phyloP scores from a whole-genome alignment of 768 basidiomycete species.

The Ramaria rubella region DNA sequence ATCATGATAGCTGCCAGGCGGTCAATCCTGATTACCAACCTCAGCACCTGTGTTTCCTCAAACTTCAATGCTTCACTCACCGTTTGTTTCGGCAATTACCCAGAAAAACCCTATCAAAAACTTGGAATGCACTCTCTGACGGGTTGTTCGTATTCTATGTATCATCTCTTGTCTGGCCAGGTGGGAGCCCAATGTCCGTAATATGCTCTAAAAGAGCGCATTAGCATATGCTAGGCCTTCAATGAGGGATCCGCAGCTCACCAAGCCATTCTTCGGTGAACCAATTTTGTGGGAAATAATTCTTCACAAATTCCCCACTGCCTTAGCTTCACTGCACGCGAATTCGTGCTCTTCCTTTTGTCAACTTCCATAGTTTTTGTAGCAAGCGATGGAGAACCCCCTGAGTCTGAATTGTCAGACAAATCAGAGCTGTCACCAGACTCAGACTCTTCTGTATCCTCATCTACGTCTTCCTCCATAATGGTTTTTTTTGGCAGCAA shows the following conservation, averaged over 20 bases:
- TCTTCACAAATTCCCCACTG: background rate
- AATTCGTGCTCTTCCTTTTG: background rate
- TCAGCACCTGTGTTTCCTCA: background rate
- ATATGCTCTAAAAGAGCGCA: background rate
- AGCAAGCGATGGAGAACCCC: too few relatives aligned
- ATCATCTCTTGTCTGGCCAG: slow-evolving; percentile 6
- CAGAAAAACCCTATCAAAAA: slow-evolving; percentile 14
- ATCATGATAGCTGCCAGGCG: background rate
- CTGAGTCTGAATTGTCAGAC: background rate
- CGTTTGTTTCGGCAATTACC: background rate
- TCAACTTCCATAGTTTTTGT: too few relatives aligned
- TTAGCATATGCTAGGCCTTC: background rate
- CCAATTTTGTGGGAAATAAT: slow-evolving; percentile 15
- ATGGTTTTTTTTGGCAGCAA: background rate
- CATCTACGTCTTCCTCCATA: background rate
- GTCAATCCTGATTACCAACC: background rate
- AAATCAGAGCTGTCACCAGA: too few relatives aligned
- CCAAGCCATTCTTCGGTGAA: slow-evolving; percentile 12
- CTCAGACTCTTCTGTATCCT: background rate
- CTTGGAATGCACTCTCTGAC: slow-evolving; percentile 15
- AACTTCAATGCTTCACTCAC: background rate
- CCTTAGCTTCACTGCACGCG: background rate
- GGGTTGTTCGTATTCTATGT: slow-evolving; percentile 14
- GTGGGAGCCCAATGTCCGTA: slow-evolving; percentile 15
- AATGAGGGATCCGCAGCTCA: background rate